These are phyloP conservation scores for Erythrophleum fordii DNA, from an alignment of 306 rosid genomes.

Conservation along the genomic window DNA sequence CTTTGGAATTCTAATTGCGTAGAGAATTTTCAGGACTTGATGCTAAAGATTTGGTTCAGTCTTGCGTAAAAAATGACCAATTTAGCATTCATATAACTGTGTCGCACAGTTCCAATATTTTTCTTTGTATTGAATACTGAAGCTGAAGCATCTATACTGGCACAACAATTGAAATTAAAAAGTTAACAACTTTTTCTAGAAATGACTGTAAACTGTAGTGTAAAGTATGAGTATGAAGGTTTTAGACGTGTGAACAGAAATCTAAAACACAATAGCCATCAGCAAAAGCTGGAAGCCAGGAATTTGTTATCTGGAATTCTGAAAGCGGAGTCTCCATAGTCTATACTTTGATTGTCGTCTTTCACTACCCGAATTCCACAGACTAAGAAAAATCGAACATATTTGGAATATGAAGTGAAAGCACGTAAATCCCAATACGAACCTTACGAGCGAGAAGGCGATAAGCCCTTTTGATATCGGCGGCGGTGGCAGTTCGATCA, in stretches of 20 bases:
- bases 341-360: not conserved
- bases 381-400: not conserved
- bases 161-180: not conserved
- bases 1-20: not conserved
- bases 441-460: conserved; percentile 96
- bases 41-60: not conserved
- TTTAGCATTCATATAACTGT: not conserved
- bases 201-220: too few relatives aligned
- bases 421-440: not conserved
- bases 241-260: not conserved
- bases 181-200: not conserved
- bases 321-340: not conserved
- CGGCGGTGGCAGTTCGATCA: conserved; percentile 54
- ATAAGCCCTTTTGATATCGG: conserved; percentile 83
- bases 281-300: not conserved
- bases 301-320: not conserved
- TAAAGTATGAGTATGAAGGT: not conserved
- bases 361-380: not conserved
- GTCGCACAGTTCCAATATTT: not conserved
- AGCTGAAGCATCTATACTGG: not conserved
- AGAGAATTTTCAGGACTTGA: not conserved
- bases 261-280: not conserved
- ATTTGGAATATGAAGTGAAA: not conserved
- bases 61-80: not conserved
- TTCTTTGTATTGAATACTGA: not conserved